Evolutionary conservation across 768 basidiomycete species (phyloP).

Genomic region (Tulasnella sp.): DNA sequence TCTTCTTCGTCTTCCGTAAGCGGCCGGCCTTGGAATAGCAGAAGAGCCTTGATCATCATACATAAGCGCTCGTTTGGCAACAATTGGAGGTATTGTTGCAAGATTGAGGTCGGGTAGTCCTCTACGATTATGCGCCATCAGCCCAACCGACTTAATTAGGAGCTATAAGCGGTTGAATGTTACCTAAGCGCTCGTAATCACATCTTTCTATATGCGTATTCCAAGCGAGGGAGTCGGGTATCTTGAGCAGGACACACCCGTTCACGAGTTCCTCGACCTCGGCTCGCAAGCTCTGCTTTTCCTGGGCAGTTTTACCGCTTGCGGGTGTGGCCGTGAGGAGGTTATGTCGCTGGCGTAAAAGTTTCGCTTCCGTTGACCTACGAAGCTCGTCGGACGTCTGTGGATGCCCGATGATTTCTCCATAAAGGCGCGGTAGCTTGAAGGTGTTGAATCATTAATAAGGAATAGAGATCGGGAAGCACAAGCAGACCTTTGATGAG

Average conservation of each 20-base stretch:
- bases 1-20: constrained; percentile 46
- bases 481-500: constrained; percentile 52
- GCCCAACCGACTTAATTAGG: constrained; percentile 8
- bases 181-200: constrained; percentile 65
- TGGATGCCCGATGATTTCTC: constrained; percentile 78
- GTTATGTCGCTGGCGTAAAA: constrained; percentile 60
- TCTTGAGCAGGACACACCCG: constrained; percentile 69
- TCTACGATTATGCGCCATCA: constrained; percentile 42
- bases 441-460: constrained; percentile 29
- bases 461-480: not conserved
- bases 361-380: constrained; percentile 68
- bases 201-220: constrained; percentile 65
- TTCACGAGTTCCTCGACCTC: constrained; percentile 70
- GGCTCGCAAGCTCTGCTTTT: constrained; percentile 46
- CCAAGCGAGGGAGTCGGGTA: constrained; percentile 85
- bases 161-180: constrained; percentile 34
- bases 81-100: constrained; percentile 59
- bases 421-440: constrained; percentile 68
- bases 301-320: constrained; percentile 35
- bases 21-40: constrained; percentile 54
- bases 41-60: constrained; percentile 61
- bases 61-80: constrained; percentile 62
- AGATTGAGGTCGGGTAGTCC: constrained; percentile 54
- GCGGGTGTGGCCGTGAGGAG: constrained; percentile 60
- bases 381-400: constrained; percentile 74